Conservation (phyloP, 2,329 filamentous ascomycete species). For the Ophiostoma ulmi region DNA sequence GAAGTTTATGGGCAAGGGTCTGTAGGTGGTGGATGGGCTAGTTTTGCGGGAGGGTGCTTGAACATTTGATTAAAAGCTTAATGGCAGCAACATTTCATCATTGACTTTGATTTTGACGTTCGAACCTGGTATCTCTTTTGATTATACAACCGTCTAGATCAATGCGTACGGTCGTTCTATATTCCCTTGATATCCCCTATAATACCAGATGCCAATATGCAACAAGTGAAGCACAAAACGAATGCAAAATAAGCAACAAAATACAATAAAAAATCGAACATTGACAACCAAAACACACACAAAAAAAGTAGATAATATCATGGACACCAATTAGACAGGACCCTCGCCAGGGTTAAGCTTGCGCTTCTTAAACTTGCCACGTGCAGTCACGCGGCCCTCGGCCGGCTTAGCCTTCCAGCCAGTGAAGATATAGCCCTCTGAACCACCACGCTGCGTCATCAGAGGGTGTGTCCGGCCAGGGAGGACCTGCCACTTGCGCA, state of each 20-base stretch:
- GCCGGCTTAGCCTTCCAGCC: conserved; percentile 75
- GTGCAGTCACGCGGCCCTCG: conserved; percentile 72
- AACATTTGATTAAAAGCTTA: neutral
- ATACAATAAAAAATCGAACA: neutral
- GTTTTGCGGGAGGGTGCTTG: neutral
- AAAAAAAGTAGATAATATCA: neutral
- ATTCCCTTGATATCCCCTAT: neutral
- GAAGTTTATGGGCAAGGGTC: conserved; percentile 97
- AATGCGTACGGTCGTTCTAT: neutral
- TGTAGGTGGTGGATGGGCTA: conserved; percentile 42
- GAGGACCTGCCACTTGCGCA: conserved; percentile 81
- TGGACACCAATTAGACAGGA: neutral
- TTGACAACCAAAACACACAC: neutral
- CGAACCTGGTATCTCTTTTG: neutral
- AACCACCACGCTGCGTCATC: conserved; percentile 83
- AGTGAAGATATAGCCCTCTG: conserved; percentile 87
- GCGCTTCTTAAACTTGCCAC: conserved; percentile 67
- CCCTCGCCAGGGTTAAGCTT: conserved; percentile 39
- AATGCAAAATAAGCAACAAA: neutral
- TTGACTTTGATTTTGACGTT: neutral
- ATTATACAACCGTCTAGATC: neutral
- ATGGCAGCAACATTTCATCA: neutral
- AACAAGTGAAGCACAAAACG: neutral
- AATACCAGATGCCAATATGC: neutral
- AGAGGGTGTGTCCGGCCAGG: conserved; percentile 87